phyloP scores from a whole-genome alignment of 176 grass and related monocot species.

The Melocanna baccifera region DNA sequence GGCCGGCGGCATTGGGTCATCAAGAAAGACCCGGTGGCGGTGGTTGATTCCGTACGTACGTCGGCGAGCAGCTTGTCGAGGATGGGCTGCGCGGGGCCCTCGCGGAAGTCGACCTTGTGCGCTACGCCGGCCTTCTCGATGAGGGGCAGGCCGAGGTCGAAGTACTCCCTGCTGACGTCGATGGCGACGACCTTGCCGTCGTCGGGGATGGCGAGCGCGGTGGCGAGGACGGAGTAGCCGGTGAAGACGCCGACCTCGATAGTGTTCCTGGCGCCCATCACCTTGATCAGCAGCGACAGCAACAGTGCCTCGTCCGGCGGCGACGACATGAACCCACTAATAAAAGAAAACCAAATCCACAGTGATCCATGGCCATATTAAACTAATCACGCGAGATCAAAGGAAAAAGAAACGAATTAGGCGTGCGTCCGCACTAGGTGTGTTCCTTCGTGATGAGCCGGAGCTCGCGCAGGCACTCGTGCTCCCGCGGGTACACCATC shows the following conservation, averaged over 20 bases:
- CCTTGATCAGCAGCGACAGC: conserved; percentile 63
- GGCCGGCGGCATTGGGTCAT: background rate
- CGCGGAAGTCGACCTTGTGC: conserved; percentile 67
- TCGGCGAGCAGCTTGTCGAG: conserved; percentile 30
- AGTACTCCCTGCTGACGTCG: conserved; percentile 39
- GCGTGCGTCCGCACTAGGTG: conserved; percentile 15
- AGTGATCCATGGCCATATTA: background rate
- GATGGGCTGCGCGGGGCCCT: conserved; percentile 31
- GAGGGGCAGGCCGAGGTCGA: conserved; percentile 44
- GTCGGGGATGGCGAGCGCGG: conserved; percentile 66
- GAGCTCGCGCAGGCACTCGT: conserved; percentile 66
- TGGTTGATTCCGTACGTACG: background rate
- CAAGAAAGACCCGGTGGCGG: background rate
- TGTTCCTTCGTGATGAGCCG: conserved; percentile 50
- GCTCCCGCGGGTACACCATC: conserved; percentile 65
- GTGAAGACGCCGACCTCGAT: conserved; percentile 86
- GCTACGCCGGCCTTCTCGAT: conserved; percentile 48
- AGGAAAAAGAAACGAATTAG: background rate
- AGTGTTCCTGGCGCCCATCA: conserved; percentile 65
- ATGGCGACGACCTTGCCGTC: conserved; percentile 64
- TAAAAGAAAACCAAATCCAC: background rate
- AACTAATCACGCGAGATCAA: background rate
- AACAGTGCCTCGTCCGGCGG: conserved; percentile 54
- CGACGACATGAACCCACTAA: conserved; percentile 48
- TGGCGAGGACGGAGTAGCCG: conserved; percentile 71